Evolutionary conservation across 2,329 filamentous ascomycete species (phyloP).

Genomic region (Colletotrichum spinosum): DNA sequence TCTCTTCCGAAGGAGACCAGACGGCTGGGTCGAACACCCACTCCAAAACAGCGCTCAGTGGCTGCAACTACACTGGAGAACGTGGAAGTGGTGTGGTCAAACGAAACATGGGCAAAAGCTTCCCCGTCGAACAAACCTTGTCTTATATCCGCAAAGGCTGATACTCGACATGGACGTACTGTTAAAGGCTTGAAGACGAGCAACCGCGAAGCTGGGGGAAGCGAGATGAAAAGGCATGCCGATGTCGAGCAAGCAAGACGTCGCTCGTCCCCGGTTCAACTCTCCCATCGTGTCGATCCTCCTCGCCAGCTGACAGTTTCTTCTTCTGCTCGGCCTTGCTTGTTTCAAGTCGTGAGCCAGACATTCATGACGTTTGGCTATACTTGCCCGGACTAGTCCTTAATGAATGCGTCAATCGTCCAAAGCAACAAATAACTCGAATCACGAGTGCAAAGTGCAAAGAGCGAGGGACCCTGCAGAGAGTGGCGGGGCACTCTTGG

Average conservation of each 20-base stretch:
- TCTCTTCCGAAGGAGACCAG: conserved; percentile 9
- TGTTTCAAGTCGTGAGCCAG: not conserved
- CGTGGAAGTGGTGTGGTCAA: conserved; percentile 3
- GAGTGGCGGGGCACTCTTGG: too few relatives aligned
- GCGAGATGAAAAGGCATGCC: too few relatives aligned
- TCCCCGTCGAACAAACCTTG: conserved; percentile 19
- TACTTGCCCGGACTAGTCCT: not conserved
- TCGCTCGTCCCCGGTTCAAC: conserved; percentile 9
- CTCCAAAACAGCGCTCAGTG: too few relatives aligned
- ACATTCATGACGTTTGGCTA: conserved; percentile 4
- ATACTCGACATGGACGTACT: not conserved
- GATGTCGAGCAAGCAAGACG: conserved; percentile 1
- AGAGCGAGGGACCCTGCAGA: too few relatives aligned
- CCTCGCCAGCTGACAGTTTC: conserved; percentile 7
- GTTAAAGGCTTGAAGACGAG: not conserved
- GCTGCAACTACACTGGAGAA: not conserved
- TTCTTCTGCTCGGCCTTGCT: conserved; percentile 10
- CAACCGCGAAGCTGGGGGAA: too few relatives aligned
- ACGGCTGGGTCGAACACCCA: not conserved
- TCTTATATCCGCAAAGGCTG: conserved; percentile 14
- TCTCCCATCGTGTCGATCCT: conserved; percentile 14
- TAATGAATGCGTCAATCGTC: too few relatives aligned
- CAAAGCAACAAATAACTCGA: not conserved
- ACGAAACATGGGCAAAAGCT: conserved; percentile 37
- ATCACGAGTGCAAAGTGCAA: too few relatives aligned